These are phyloP conservation scores for Yarrowia bubula DNA, from an alignment of 805 yeast species.

Conservation along the genomic window DNA sequence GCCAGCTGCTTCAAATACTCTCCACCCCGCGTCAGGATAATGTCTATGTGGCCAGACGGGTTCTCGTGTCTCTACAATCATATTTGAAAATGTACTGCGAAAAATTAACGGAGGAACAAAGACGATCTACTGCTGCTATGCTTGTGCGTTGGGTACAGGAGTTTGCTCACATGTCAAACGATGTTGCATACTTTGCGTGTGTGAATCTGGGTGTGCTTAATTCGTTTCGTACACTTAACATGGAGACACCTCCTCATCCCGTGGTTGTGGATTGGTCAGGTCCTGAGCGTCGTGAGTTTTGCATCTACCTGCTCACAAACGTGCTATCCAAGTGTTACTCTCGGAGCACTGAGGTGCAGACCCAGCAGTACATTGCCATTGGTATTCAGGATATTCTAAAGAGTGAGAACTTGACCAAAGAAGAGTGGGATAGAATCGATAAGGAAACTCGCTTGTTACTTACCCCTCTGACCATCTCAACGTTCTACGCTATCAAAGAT, in stretches of 20 bases:
- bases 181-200: conserved; percentile 5
- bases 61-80: neutral
- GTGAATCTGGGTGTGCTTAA: conserved; percentile 2
- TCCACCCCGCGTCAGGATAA: neutral
- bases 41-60: conserved; percentile 1
- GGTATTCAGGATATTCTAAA: conserved; percentile 74
- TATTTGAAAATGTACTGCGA: neutral
- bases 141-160: conserved; percentile 4
- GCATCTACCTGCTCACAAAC: conserved; percentile 62
- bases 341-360: conserved; percentile 83
- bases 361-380: conserved; percentile 78
- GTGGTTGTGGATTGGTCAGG: conserved; percentile 23
- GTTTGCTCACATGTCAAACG: conserved; percentile 4
- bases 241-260: conserved; percentile 2
- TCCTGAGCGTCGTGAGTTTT: conserved; percentile 42
- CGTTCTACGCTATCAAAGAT: conserved; percentile 32
- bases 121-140: neutral
- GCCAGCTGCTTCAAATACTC: too few species aligned
- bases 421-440: neutral
- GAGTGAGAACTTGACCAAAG: neutral
- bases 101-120: too few species aligned
- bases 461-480: conserved; percentile 43
- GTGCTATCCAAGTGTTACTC: conserved; percentile 80
- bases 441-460: neutral
- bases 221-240: neutral